Evolutionary conservation across 345 rosid species (phyloP).

Genomic region (Linum usitatissimum): DNA sequence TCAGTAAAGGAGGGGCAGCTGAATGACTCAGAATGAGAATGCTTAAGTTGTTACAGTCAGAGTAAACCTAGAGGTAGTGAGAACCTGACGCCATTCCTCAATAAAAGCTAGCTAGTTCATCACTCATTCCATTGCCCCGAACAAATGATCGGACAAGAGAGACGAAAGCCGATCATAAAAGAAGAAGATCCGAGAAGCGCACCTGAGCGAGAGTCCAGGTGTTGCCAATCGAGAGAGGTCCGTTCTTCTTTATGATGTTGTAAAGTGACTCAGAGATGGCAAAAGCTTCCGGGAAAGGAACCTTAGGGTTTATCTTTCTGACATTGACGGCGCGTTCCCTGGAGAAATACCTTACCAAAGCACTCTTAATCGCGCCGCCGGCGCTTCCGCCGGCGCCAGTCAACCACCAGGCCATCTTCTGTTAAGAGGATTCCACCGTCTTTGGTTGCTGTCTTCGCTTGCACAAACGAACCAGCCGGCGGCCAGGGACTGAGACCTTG

Average conservation of each 20-base stretch:
- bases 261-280: conserved; percentile 61
- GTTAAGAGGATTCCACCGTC: neutral
- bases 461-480: neutral
- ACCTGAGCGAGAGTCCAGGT: conserved; percentile 84
- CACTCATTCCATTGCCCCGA: neutral
- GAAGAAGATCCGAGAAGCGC: neutral
- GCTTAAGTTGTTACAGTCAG: neutral
- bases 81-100: neutral
- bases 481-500: neutral
- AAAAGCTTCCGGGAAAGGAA: conserved; percentile 74
- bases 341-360: conserved; percentile 53
- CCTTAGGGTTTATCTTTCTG: conserved; percentile 85
- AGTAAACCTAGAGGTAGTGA: neutral
- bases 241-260: conserved; percentile 45
- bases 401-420: conserved; percentile 1
- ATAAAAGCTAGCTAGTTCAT: neutral
- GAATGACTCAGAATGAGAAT: neutral
- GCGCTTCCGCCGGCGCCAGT: neutral
- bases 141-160: neutral
- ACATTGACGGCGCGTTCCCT: conserved; percentile 63
- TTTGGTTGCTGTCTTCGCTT: neutral
- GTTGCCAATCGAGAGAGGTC: conserved; percentile 68
- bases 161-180: neutral
- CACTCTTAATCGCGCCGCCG: neutral
- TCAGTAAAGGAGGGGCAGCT: neutral